Base-by-base conservation (phyloP, 2,329 filamentous ascomycete genomes). In the Trichoderma sp. region DNA sequence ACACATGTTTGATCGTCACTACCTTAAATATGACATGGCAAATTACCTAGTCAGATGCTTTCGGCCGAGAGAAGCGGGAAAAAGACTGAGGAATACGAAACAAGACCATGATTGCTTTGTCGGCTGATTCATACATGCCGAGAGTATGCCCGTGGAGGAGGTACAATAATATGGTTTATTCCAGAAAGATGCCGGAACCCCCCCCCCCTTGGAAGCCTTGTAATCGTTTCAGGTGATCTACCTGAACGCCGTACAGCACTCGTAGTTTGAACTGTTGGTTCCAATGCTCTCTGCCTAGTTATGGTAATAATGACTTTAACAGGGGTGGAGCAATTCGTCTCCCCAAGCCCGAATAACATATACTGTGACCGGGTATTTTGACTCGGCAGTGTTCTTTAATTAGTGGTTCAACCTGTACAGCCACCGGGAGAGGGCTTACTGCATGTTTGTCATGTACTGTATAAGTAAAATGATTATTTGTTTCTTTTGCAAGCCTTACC, bases 111-210 rank as follows among this genome's bases (percentile, higher is more conserved):
- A 58, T 33, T 35, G 53, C 7, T 56, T 43, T 47, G 63, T 49
- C 63, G 63, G 63, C 53, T 66, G 63, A 66, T 66, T 66, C 63
- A 53, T 66, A 49, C 53, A 19, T 58, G 63, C 63, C 63, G 63
- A 66, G 63, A 66, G 63, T 66, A 58, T 66, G 53, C 47, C 63
- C 63, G 53, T 67, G 63, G 58, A 67, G 63, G 63, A 59, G 63
- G 63, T 8, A 43, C n/a, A 29, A 58, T 19, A 37, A 59, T 24
- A 52, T 59, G 35, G 35, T 29, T 58, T 40, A 31, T 52, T 67
- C 55, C 29, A 52, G 40, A 37, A 33, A 47, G 31, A 33, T 37
- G 40, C 62, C 21, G 37, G 53, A 24, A 33, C n/a, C 21, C 29
- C 21, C n/a, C 13, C 31, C 49, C 49, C 24, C 14, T 11, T 14